Evolutionary conservation across 2,329 filamentous ascomycete genomes (phyloP), one percentile per base, ranked within the genome.

Genomic region (Colletotrichum godetiae): DNA sequence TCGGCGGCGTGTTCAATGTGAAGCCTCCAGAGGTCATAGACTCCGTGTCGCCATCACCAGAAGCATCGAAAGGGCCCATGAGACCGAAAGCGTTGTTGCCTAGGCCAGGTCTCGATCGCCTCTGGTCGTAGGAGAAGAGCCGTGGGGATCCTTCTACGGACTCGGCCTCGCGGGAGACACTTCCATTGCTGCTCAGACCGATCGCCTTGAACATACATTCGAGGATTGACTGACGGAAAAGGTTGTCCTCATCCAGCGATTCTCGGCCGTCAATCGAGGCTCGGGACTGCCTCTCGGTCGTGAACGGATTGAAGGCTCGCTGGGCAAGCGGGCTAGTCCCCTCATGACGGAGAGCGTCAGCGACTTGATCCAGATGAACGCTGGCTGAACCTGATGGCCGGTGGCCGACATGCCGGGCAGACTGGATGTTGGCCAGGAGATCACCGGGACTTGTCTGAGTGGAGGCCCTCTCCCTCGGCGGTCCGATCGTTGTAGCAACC

Each of bases 191-290:
- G 24, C 92, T 93, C 68, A 99, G 85, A 0, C 97, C 97, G 73
- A 99, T 93, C 0, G 95, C 93, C 80, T 96, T 98, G 83, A 98
- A 96, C 85, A 99, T 97, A 80, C 97, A 98, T 77, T 98, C 95
- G 27, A 98, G 85, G 19, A 99, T 95, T 0, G 95, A 97, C 72
- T 95, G 92, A 53, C 97, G 89, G 82, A 99, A 98, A 7, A 97
- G 83, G 59, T 92, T 91, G 78, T 98, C 96, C 80, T 98, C 97
- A 76, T 98, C 94, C 8, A 95, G 85, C 0, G 94, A 93, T 68
- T 98, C 95, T 76, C 95, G 92, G 5, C 93, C 90, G 77, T 95
- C 93, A 35, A 90, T 83, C 6, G 85, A 84, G 42, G 87, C 84
- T 58, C 88, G 86, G 58, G 83, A 83, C 46, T 86, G 84, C 63